A percentile compares a stretch with the other conserved stretches of the same genome.
phyloP scores from a whole-genome alignment of 352 stramenopile species.

The Globisporangium polare region DNA sequence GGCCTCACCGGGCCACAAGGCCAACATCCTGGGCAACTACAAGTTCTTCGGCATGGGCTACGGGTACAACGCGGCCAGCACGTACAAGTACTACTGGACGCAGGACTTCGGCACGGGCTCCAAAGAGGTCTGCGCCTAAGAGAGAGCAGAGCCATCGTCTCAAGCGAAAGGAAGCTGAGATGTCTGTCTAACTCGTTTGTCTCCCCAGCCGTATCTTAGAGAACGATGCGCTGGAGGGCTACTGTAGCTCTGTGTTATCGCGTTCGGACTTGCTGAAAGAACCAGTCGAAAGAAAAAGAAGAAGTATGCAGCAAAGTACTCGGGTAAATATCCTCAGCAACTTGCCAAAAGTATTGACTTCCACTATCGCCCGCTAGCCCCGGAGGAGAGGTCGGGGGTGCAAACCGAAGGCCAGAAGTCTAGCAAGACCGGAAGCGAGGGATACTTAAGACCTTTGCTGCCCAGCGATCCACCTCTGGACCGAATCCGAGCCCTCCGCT shows the following conservation, averaged over 20 bases:
- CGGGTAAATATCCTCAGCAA: too few relatives aligned
- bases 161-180: neutral
- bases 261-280: too few relatives aligned
- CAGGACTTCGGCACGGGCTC: slow-evolving; percentile 42
- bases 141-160: neutral
- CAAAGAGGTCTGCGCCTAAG: neutral
- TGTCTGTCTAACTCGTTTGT: neutral
- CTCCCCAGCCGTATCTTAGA: neutral
- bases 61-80: slow-evolving; percentile 29
- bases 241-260: neutral
- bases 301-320: too few relatives aligned
- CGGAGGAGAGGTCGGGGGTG: too few relatives aligned
- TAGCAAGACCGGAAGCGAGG: too few relatives aligned
- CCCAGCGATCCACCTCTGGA: neutral
- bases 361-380: too few relatives aligned
- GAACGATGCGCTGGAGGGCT: neutral
- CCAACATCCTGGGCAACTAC: slow-evolving; percentile 24
- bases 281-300: neutral
- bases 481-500: neutral
- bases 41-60: slow-evolving; percentile 40
- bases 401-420: too few relatives aligned
- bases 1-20: slow-evolving; percentile 12
- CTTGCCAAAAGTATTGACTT: too few relatives aligned
- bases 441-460: too few relatives aligned
- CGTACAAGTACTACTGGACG: slow-evolving; percentile 51